These are phyloP conservation scores for Fusarium subglutinans DNA, from an alignment of 2,329 filamentous ascomycete species.

Conservation along the genomic window DNA sequence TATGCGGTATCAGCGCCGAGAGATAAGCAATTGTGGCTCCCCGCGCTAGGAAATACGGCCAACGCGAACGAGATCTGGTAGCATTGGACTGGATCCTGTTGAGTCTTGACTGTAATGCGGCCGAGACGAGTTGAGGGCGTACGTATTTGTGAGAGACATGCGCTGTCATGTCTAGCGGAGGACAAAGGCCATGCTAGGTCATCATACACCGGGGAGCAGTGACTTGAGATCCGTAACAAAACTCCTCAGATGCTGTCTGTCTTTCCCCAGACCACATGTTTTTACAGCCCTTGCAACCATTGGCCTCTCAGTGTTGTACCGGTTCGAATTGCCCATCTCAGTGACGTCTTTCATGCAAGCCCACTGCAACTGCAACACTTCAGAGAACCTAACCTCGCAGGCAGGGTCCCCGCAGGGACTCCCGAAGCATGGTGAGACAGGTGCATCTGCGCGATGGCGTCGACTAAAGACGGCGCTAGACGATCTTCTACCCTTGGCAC, in stretches of 20 bases:
- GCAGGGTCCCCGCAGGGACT: slow-evolving; percentile 38
- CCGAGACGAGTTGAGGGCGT: slow-evolving; percentile 2
- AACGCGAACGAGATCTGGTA: slow-evolving; percentile 17
- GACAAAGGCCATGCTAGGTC: slow-evolving; percentile 16
- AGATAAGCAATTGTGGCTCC: slow-evolving; percentile 38
- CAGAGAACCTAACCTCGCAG: slow-evolving; percentile 22
- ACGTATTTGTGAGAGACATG: not conserved
- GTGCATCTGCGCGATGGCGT: slow-evolving; percentile 40
- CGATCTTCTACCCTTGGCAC: slow-evolving; percentile 37
- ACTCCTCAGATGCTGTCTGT: slow-evolving; percentile 13
- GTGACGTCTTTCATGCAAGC: slow-evolving; percentile 42
- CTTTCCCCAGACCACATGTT: slow-evolving; percentile 10
- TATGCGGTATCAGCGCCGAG: slow-evolving; percentile 15
- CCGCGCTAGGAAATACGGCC: slow-evolving; percentile 36
- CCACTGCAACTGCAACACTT: slow-evolving; percentile 23
- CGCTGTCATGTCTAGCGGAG: slow-evolving; percentile 16
- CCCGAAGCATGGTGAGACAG: slow-evolving; percentile 43
- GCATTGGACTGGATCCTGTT: not conserved
- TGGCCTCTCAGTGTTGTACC: slow-evolving; percentile 5
- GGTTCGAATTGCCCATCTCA: slow-evolving; percentile 39
- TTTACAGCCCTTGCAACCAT: slow-evolving; percentile 12
- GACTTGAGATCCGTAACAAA: slow-evolving; percentile 12
- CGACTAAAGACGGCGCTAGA: slow-evolving; percentile 30
- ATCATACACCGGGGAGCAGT: slow-evolving; percentile 5
- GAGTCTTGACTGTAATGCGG: slow-evolving; percentile 19